phyloP scores from a whole-genome alignment of 1,139 yeast genomes.

The Yamadazyma kanchanaburiensis region DNA sequence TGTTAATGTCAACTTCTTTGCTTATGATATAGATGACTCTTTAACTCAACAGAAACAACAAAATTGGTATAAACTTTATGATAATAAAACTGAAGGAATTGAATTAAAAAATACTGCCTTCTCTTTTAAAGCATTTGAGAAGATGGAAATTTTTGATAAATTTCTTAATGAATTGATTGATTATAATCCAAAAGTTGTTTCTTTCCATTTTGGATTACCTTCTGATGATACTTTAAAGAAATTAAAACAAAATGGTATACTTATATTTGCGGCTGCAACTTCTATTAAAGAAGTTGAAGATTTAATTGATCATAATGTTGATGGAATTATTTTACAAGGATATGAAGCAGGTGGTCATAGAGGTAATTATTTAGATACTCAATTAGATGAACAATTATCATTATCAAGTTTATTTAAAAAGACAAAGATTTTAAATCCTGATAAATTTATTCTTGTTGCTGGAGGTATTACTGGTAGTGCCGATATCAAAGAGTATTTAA shows the following conservation, averaged over 20 bases:
- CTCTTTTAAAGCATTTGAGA: conserved; percentile 34
- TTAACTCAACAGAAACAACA: conserved; percentile 13
- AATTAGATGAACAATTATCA: conserved; percentile 30
- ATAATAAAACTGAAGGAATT: conserved; percentile 10
- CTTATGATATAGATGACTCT: conserved; percentile 27
- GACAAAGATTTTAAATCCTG: conserved; percentile 20
- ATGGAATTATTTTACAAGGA: conserved; percentile 48
- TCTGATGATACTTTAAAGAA: conserved; percentile 30
- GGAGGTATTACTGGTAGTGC: conserved; percentile 41
- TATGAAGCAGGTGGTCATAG: conserved; percentile 57
- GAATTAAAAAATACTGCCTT: conserved; percentile 24
- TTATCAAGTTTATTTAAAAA: conserved; percentile 29
- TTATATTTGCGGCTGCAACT: conserved; percentile 50
- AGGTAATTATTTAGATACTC: conserved; percentile 34
- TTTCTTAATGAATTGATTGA: conserved; percentile 12
- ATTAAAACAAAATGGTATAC: conserved; percentile 43
- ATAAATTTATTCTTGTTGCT: conserved; percentile 32
- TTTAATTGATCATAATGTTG: conserved; percentile 22
- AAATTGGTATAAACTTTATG: conserved; percentile 21
- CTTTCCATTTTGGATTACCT: conserved; percentile 52
- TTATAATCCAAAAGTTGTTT: conserved; percentile 31
- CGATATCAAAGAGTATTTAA: conserved; percentile 22
- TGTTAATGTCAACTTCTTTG: conserved; percentile 48
- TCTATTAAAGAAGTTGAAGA: conserved; percentile 33
- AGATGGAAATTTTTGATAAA: conserved; percentile 6